phyloP scores from a whole-genome alignment of 805 yeast genomes.

The Pichia californica region DNA sequence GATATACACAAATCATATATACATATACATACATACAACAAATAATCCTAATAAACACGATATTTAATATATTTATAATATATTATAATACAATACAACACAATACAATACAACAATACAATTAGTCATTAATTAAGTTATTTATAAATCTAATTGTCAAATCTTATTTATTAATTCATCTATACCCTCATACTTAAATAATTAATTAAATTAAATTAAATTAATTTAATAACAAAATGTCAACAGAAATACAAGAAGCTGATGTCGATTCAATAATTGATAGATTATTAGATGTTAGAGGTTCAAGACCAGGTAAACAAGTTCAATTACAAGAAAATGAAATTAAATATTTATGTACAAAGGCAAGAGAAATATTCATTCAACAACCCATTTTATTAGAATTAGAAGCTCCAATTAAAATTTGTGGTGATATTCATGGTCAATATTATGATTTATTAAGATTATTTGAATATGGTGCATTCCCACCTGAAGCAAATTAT shows the following conservation, averaged over 20 bases:
- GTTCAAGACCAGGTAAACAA: conserved; percentile 96
- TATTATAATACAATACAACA: too few relatives aligned
- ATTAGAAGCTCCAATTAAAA: conserved; percentile 94
- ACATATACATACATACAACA: too few relatives aligned
- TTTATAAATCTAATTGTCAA: too few relatives aligned
- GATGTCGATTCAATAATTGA: conserved; percentile 97
- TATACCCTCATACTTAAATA: too few relatives aligned
- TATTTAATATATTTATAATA: too few relatives aligned
- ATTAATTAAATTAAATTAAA: too few relatives aligned
- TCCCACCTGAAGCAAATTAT: conserved; percentile 98
- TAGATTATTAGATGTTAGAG: conserved; percentile 93
- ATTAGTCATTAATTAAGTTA: too few relatives aligned
- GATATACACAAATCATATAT: too few relatives aligned
- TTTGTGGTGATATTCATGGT: conserved; percentile 98
- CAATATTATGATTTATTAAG: conserved; percentile 95
- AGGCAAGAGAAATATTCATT: conserved; percentile 96
- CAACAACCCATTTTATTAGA: conserved; percentile 95
- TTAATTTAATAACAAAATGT: too few relatives aligned
- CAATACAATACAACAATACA: too few relatives aligned
- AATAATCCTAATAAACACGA: too few relatives aligned
- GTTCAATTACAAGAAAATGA: conserved; percentile 91
- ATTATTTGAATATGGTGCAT: conserved; percentile 95
- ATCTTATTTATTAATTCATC: too few relatives aligned
- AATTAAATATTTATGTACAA: conserved; percentile 91
- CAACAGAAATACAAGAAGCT: conserved; percentile 51